Evolutionary conservation across 805 yeast genomes (phyloP).

Genomic region (Tetrapisispora namnaoensis): DNA sequence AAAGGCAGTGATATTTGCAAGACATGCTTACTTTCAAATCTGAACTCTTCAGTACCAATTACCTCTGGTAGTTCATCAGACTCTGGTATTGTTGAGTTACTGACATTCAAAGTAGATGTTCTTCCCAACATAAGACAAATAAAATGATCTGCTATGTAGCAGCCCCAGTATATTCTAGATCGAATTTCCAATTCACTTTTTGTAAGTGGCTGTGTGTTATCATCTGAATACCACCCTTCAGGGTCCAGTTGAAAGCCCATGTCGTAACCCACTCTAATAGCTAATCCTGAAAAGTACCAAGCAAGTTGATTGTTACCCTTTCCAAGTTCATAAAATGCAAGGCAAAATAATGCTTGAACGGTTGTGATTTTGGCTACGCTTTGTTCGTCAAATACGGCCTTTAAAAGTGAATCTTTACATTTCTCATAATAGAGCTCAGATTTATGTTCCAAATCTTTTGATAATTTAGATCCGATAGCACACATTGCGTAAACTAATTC

Average conservation of each 20-base stretch:
- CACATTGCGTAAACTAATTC: conserved; percentile 47
- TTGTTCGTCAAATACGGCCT: conserved; percentile 31
- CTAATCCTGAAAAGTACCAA: conserved; percentile 56
- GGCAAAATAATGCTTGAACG: conserved; percentile 46
- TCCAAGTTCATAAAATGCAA: conserved; percentile 54
- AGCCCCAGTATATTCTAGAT: conserved; percentile 58
- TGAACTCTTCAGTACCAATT: conserved; percentile 52
- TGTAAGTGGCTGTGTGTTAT: conserved; percentile 28
- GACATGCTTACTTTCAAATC: conserved; percentile 29
- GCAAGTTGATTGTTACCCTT: conserved; percentile 49
- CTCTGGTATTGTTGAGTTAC: conserved; percentile 52
- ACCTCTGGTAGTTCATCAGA: conserved; percentile 51
- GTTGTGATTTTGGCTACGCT: conserved; percentile 39
- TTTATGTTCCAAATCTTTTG: conserved; percentile 33
- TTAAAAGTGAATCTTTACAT: conserved; percentile 36
- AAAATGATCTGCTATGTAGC: conserved; percentile 54
- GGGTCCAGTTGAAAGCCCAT: conserved; percentile 57
- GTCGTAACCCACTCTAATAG: conserved; percentile 55
- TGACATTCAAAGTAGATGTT: conserved; percentile 43
- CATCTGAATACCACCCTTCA: conserved; percentile 42
- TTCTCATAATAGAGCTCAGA: conserved; percentile 38
- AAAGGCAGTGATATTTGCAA: conserved; percentile 28
- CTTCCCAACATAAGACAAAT: conserved; percentile 50
- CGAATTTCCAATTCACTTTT: conserved; percentile 46
- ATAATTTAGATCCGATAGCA: conserved; percentile 47